Percentiles rank a stretch among this genome's conserved stretches.
phyloP scores from a whole-genome alignment of 441 rosid genomes.

The Populus tomentosa region DNA sequence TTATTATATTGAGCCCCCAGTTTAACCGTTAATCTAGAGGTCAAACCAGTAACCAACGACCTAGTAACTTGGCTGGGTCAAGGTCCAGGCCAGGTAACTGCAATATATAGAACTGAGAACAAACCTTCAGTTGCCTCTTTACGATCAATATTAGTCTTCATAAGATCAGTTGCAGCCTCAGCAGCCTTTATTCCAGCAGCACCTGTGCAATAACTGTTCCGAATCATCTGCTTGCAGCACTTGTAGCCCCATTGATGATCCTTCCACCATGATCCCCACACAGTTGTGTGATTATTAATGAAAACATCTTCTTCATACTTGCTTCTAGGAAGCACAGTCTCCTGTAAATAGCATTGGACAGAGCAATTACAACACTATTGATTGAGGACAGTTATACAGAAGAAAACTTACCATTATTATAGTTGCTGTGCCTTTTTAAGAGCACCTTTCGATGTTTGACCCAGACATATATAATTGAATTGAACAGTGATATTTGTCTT shows the following conservation, averaged over 20 bases:
- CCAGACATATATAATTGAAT: too few species aligned
- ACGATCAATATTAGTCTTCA: slow-evolving; percentile 59
- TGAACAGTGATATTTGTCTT: too few species aligned
- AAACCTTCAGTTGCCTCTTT: slow-evolving; percentile 48
- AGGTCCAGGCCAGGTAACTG: background rate
- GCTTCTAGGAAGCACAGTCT: slow-evolving; percentile 52
- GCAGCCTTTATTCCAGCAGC: slow-evolving; percentile 66
- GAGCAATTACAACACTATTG: slow-evolving; percentile 3
- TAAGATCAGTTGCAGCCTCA: slow-evolving; percentile 51
- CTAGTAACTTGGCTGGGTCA: background rate
- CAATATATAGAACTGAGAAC: background rate
- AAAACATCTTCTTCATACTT: slow-evolving; percentile 58
- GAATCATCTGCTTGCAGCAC: slow-evolving; percentile 48
- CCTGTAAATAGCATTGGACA: slow-evolving; percentile 25
- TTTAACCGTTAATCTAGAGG: background rate
- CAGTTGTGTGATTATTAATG: slow-evolving; percentile 54
- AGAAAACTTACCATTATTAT: too few species aligned
- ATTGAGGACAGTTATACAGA: too few species aligned
- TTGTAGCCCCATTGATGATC: slow-evolving; percentile 23
- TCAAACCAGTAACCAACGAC: background rate
- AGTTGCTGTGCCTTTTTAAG: too few species aligned
- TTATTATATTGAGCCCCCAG: background rate
- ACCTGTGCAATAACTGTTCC: slow-evolving; percentile 67
- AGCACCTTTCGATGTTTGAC: too few species aligned
- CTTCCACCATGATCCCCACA: slow-evolving; percentile 75